Conservation (phyloP, 2,329 filamentous ascomycete species). For the Pseudogymnoascus sp. region DNA sequence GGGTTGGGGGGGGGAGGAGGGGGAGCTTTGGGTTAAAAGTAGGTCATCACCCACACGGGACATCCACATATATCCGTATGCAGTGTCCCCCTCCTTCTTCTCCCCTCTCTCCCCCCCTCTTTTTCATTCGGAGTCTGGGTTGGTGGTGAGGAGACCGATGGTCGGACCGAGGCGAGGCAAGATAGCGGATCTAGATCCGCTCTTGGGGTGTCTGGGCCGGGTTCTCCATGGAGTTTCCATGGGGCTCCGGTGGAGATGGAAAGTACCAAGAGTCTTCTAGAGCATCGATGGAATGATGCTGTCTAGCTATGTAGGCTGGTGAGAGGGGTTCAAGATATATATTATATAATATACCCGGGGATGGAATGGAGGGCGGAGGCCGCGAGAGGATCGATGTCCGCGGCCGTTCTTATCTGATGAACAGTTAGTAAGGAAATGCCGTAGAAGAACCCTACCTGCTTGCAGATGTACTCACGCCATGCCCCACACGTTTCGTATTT, state of each 20-base stretch:
- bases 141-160: background rate
- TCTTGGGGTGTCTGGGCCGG: background rate
- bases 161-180: background rate
- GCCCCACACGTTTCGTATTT: background rate
- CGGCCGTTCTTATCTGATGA: background rate
- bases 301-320: background rate
- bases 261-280: background rate
- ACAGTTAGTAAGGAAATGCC: background rate
- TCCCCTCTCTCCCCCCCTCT: background rate
- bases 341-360: background rate
- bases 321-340: background rate
- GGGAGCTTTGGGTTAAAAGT: background rate
- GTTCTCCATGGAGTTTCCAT: background rate
- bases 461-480: background rate
- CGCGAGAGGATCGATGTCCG: background rate
- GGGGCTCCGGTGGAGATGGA: background rate
- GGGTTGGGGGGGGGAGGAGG: background rate
- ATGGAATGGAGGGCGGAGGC: background rate
- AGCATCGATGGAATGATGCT: background rate
- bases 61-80: constrained; percentile 3
- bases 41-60: background rate
- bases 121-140: background rate
- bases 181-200: constrained; percentile 3
- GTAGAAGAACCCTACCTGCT: background rate
- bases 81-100: background rate